Base-by-base conservation (phyloP, 2,329 filamentous ascomycete species). In the Acephala macrosclerotiorum region DNA sequence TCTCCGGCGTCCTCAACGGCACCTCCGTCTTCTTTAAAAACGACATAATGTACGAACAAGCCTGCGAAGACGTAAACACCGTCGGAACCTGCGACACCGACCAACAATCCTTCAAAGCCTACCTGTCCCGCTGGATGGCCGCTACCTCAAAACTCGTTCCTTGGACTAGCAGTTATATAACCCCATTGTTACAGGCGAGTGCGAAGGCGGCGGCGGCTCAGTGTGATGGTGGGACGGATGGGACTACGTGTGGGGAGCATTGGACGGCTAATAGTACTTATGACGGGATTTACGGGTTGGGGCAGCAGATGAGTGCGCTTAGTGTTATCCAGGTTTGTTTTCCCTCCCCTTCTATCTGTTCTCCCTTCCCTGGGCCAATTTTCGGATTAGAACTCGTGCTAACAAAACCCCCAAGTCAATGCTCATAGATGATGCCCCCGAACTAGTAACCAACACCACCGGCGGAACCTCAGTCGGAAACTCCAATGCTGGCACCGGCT, bases 251-350 rank as follows among this genome's bases (percentile, higher is more conserved):
- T 71, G 87, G 88, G 9, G 75, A 88, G 55, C 83, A 83, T 65
- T 91, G 88, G 87, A 83, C 83, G 51, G 81, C 84, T 63, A 69
- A 68, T 35, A 79, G 75, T 6, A 77, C 77, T 7, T 72, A 66
- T 45, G 88, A 91, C 75, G 86, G 86, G 35, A 81, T 80, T 1
- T 83, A 80, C 7, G 89, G 89, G 11, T 84, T 91, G 0, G 90
- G 89, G 3, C 88, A 91, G 77, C 89, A 92, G 77, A 92, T 92
- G 89, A 83, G 87, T 1, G 88, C 87, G 5, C 79, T 92, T 77
- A 88, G 91, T 70, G 82, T 90, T 8, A 84, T 88, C 60, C 75
- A 79, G 63, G 77, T 78, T 18, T 76, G 45, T 49, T 49, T 22
- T n/a, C 20, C 18, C n/a, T 22, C n/a, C 45, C 20, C 45, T 22